Evolutionary conservation across 2,329 filamentous ascomycete species (phyloP).

Genomic region (Bipolaris sorokiniana): DNA sequence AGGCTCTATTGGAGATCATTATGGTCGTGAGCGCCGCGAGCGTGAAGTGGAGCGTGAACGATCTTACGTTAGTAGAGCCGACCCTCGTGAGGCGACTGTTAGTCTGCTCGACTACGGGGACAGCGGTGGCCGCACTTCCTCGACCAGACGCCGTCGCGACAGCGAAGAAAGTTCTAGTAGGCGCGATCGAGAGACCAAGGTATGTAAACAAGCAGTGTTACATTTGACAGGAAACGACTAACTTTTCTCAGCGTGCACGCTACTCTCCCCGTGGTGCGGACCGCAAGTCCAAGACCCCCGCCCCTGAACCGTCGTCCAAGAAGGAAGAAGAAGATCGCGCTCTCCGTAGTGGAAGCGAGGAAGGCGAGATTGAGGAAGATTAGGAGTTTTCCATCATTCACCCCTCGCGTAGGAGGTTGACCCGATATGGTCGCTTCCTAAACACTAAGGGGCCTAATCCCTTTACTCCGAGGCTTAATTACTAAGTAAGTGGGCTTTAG

Average conservation of each 20-base stretch:
- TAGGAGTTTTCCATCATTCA: conserved; percentile 33
- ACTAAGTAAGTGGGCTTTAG: conserved; percentile 12
- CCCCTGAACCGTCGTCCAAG: conserved; percentile 45
- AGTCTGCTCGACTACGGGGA: conserved; percentile 94
- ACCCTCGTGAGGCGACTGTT: conserved; percentile 73
- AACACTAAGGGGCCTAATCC: too few species aligned
- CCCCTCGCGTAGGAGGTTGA: conserved; percentile 6
- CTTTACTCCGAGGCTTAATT: too few species aligned
- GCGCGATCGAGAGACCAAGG: conserved; percentile 54
- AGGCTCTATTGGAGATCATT: conserved; percentile 66
- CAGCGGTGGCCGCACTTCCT: conserved; percentile 57
- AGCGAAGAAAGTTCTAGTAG: conserved; percentile 63
- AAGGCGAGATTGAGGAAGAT: conserved; percentile 93
- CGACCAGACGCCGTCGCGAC: conserved; percentile 73
- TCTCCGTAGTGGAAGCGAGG: conserved; percentile 87
- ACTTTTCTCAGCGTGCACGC: conserved; percentile 51
- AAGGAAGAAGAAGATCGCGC: conserved; percentile 64
- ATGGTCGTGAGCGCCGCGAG: conserved; percentile 85
- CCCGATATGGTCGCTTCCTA: background rate
- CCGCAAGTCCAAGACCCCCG: conserved; percentile 63
- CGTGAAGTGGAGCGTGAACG: conserved; percentile 90
- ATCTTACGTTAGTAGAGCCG: conserved; percentile 77
- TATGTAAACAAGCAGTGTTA: conserved; percentile 28
- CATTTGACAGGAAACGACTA: conserved; percentile 13
- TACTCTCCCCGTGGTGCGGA: conserved; percentile 62